Conservation (phyloP, 2,329 filamentous ascomycete genomes). For the Fusarium nanum region DNA sequence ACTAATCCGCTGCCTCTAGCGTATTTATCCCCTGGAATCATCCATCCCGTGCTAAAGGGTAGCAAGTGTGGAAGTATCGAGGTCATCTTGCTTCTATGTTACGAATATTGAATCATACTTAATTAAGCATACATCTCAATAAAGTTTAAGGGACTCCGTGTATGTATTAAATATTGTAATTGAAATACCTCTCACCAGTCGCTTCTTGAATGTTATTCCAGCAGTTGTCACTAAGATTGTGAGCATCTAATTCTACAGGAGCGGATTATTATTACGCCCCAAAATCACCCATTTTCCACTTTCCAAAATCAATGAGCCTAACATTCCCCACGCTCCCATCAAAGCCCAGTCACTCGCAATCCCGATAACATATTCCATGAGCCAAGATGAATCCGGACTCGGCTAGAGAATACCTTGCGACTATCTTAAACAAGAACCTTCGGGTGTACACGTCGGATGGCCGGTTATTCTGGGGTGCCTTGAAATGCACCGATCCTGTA, state of each 20-base stretch:
- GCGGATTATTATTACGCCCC: constrained; percentile 4
- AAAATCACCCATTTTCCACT: constrained; percentile 2
- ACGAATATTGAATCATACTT: background rate
- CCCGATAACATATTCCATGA: constrained; percentile 3
- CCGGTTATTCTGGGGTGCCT: constrained; percentile 87
- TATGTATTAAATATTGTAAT: background rate
- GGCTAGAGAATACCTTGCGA: constrained; percentile 67
- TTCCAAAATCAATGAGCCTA: constrained; percentile 19
- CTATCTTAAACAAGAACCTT: constrained; percentile 81
- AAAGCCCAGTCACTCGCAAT: background rate
- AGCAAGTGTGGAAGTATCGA: background rate
- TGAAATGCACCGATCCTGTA: constrained; percentile 96
- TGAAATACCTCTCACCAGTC: background rate
- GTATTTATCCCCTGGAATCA: background rate
- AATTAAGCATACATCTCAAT: background rate
- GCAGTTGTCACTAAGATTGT: background rate
- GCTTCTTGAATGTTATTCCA: no score
- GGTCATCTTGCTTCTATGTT: background rate
- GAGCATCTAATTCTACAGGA: background rate
- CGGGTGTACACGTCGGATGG: constrained; percentile 84
- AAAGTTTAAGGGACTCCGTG: background rate
- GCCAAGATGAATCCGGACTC: constrained; percentile 61
- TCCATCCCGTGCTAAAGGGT: background rate
- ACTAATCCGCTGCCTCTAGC: constrained; percentile 29
- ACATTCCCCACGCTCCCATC: constrained; percentile 11